A percentile compares a stretch with the other conserved stretches of the same genome.
phyloP scores from a whole-genome alignment of 1,284 basidiomycete genomes.

The Rugosomyces carneus region DNA sequence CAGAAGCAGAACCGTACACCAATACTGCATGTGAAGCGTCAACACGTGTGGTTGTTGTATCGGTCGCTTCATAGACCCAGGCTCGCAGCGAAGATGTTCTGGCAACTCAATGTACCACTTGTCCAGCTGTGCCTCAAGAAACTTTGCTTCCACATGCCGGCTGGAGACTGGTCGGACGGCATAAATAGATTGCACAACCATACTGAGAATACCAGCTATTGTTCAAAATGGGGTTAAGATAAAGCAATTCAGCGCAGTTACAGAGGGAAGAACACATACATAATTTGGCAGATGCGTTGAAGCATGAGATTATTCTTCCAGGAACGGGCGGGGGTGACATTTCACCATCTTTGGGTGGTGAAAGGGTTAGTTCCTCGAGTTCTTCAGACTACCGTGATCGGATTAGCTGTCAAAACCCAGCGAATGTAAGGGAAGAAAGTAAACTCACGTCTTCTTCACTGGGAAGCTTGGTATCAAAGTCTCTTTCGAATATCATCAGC shows the following conservation, averaged over 20 bases:
- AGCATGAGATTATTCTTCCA: slow-evolving; percentile 62
- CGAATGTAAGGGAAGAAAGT: background rate
- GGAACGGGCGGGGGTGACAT: slow-evolving; percentile 32
- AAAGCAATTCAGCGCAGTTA: background rate
- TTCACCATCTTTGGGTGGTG: slow-evolving; percentile 32
- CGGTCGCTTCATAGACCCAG: slow-evolving; percentile 35
- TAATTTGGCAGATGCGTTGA: slow-evolving; percentile 68
- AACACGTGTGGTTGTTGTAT: slow-evolving; percentile 58
- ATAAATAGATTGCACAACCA: slow-evolving; percentile 71
- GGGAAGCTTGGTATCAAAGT: slow-evolving; percentile 75
- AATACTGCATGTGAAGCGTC: slow-evolving; percentile 82
- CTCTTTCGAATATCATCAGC: slow-evolving; percentile 71
- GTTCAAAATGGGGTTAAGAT: slow-evolving; percentile 6
- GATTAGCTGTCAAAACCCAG: slow-evolving; percentile 1
- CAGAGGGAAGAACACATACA: slow-evolving; percentile 39
- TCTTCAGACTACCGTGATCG: slow-evolving; percentile 48
- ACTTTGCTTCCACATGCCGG: slow-evolving; percentile 51
- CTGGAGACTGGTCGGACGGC: slow-evolving; percentile 54
- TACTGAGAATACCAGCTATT: slow-evolving; percentile 56
- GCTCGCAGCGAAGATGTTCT: slow-evolving; percentile 59
- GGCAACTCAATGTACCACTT: slow-evolving; percentile 77
- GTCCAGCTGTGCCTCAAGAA: slow-evolving; percentile 64
- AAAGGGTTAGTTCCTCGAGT: slow-evolving; percentile 46
- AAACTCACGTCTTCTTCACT: slow-evolving; percentile 52
- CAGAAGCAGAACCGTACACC: slow-evolving; percentile 73